These are phyloP conservation scores for Aspergillus neoniger DNA, from an alignment of 2,329 filamentous ascomycete genomes.

Conservation along the genomic window DNA sequence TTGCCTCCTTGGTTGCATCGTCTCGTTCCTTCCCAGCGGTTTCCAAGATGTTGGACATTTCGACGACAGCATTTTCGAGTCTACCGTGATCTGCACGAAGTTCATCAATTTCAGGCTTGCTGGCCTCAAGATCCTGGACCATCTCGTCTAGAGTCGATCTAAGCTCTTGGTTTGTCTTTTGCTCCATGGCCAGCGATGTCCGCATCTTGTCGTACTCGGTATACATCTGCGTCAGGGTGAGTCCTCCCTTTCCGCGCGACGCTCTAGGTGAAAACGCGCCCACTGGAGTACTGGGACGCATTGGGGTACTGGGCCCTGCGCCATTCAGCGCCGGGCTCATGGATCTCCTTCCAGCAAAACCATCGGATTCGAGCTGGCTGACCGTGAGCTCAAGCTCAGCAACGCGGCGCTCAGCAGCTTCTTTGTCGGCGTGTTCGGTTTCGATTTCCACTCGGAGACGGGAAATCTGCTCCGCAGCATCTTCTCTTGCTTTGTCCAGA, in stretches of 20 bases:
- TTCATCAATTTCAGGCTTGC: slow-evolving; percentile 85
- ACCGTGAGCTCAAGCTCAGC: slow-evolving; percentile 66
- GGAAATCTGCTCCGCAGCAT: slow-evolving; percentile 62
- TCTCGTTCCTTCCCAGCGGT: slow-evolving; percentile 81
- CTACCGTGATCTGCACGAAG: slow-evolving; percentile 77
- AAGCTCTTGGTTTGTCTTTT: slow-evolving; percentile 72
- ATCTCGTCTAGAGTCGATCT: slow-evolving; percentile 80
- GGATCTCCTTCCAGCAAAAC: slow-evolving; percentile 47
- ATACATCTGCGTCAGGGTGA: slow-evolving; percentile 65
- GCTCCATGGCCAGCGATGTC: slow-evolving; percentile 74
- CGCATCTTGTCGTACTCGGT: slow-evolving; percentile 60
- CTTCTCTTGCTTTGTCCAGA: slow-evolving; percentile 61
- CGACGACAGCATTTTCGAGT: slow-evolving; percentile 75
- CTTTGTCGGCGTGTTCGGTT: slow-evolving; percentile 60
- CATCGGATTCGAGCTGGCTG: slow-evolving; percentile 61
- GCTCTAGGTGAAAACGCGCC: slow-evolving; percentile 56
- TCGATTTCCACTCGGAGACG: slow-evolving; percentile 56
- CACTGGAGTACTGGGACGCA: slow-evolving; percentile 52
- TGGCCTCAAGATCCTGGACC: slow-evolving; percentile 79
- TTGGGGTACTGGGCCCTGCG: slow-evolving; percentile 50
- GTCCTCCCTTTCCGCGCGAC: slow-evolving; percentile 54
- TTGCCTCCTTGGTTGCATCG: slow-evolving; percentile 71
- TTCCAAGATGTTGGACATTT: slow-evolving; percentile 82
- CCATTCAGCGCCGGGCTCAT: slow-evolving; percentile 60
- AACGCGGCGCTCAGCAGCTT: slow-evolving; percentile 63